Evolutionary conservation across 495 filamentous ascomycete species (phyloP), one percentile per base, ranked within the genome.

Genomic region (Neurospora discreta): DNA sequence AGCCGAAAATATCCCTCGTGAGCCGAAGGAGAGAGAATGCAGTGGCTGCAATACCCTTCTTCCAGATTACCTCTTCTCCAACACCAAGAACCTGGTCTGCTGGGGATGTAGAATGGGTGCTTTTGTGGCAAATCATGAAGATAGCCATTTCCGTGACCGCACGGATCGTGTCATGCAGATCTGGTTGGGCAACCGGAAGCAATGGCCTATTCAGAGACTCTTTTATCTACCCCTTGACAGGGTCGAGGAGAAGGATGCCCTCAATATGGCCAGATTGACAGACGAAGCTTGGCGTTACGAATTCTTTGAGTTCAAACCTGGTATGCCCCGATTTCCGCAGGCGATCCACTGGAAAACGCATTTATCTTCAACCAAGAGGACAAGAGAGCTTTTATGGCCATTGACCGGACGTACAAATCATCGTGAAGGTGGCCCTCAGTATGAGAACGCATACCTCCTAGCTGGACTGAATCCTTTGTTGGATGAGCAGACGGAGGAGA

Each of bases 131-230:
- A 26, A 39, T 1, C 70, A 74, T 20, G 78, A 80, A 7, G 70
- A 71, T 16, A 77, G 74, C 60, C 77, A 80, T 68, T 69, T 77
- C 18, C 74, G 78, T 3, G 69, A 71, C 8, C 74, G 74, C 33
- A 46, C 72, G 13, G 39, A 26, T 18, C 23, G 10, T 15, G 60
- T 68, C 15, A 23, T 77, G 10, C 13, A 16, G 0, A 38, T 10
- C 5, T 72, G 39, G 67, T 11, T 68, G 0, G 2, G 36, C 8
- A 65, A 44, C 10, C 18, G 69, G 5, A 65, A 65, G 52, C 7
- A 3, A 16, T 65, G 52, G 52, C 26, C 15, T 65, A 8, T 33
- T 33, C 26, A 65, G 15, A 33, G 26, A 65, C 23, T 65, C 15
- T 9, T 8, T 16, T 26, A 18, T 18, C 52, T 65, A 65, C 30